Conservation (phyloP, 2,329 filamentous ascomycete genomes). For the Pyrenophora graminea region DNA sequence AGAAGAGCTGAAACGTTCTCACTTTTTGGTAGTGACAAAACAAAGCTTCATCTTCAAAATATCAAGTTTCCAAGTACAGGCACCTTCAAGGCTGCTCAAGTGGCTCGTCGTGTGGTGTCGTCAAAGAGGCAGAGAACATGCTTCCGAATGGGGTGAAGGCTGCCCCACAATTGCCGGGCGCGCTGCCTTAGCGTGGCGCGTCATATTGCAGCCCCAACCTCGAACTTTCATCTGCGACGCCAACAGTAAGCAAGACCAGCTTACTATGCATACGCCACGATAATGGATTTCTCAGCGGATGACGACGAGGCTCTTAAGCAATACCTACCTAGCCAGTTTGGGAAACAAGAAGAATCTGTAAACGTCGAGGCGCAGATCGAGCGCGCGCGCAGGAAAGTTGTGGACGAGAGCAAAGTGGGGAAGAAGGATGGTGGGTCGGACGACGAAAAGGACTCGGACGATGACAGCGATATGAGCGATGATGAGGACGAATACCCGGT, state of each 20-base stretch:
- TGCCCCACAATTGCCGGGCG: conserved; percentile 2
- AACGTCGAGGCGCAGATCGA: conserved; percentile 82
- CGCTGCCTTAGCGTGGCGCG: conserved; percentile 11
- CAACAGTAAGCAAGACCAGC: conserved; percentile 5
- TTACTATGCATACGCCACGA: conserved; percentile 10
- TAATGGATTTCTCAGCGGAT: conserved; percentile 39
- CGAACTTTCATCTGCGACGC: conserved; percentile 1
- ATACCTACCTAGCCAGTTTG: conserved; percentile 82
- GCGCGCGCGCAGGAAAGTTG: conserved; percentile 67
- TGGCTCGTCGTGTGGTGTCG: background rate
- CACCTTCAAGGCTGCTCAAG: background rate
- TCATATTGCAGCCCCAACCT: conserved; percentile 15
- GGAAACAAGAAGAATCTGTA: conserved; percentile 74
- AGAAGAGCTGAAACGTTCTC: too few species aligned
- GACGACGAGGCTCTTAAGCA: conserved; percentile 72
- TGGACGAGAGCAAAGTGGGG: conserved; percentile 39
- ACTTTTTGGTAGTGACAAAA: too few species aligned
- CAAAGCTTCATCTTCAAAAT: too few species aligned
- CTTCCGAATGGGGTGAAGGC: background rate
- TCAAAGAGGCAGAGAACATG: background rate
- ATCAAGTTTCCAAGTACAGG: background rate
- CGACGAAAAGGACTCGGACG: conserved; percentile 43
- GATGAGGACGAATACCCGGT: conserved; percentile 88
- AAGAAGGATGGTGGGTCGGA: conserved; percentile 38
- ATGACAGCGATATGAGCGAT: conserved; percentile 62